Base-by-base conservation (phyloP, 2,329 filamentous ascomycete genomes). In the Xylogone sp. region DNA sequence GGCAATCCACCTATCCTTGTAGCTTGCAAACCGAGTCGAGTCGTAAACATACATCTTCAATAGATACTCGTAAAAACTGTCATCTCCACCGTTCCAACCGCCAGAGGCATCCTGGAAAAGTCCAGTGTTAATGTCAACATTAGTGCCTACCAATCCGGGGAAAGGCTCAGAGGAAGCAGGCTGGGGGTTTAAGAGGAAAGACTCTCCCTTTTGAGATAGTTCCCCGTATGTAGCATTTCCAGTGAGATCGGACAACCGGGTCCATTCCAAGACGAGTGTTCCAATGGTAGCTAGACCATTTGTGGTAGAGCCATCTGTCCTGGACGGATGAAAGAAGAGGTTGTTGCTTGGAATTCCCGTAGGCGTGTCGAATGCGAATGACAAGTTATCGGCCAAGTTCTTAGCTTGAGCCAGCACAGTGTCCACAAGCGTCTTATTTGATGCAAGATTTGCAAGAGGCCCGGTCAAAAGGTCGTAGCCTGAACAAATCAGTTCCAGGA, bases 31-130 rank as follows among this genome's bases (percentile, higher is more conserved):
- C 2, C 82, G 76, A 5, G 67, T 59, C 0, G 82, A 75, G 63
- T 93, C 86, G 66, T 95, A 95, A 50, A 93, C 69, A 62, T 85
- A 95, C 88, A 94, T 93, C 74, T 96, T 96, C 68, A 96, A 86
- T 27, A 96, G 79, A 62, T 95, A 95, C 70, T 95, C 90, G 71
- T 95, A 96, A 71, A 86, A 95, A 43, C 84, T 89, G 67, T 95
- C 90, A 24, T 79, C 80, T 6, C 87, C 86, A 47, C 86, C 89
- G 39, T 81, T 79, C 90, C 90, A 96, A 43, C 88, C 87, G 48
- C 91, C 90, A 1, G 59, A 62, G 21, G 78, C 78, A 63, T 93
- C 81, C 13, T 79, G 59, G 59, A 95, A 93, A 7, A 73, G 61
- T 19, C 90, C 90, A 3, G 79, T 83, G 1, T 71, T 64, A 54